These are phyloP conservation scores for Septoria linicola DNA, from an alignment of 2,329 filamentous ascomycete genomes.

Conservation along the genomic window DNA sequence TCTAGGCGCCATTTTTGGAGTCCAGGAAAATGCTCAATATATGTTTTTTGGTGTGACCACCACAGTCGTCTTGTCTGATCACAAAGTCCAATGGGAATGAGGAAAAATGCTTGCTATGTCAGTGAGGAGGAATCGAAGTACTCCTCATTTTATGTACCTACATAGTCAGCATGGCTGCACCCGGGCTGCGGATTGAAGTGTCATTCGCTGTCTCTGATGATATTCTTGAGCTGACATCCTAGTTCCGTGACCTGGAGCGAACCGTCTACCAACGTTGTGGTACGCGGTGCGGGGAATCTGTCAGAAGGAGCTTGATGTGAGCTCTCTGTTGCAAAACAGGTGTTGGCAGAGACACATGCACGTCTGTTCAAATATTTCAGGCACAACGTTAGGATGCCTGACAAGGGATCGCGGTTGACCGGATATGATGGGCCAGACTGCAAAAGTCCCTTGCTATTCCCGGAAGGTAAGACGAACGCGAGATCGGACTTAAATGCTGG, in stretches of 20 bases:
- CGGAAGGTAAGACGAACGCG: conserved; percentile 9
- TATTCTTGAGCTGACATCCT: background rate
- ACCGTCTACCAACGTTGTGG: background rate
- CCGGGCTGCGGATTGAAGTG: background rate
- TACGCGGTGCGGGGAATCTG: conserved; percentile 4
- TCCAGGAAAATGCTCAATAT: conserved; percentile 10
- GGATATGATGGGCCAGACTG: conserved; percentile 12
- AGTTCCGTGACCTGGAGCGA: background rate
- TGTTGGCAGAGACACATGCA: conserved; percentile 10
- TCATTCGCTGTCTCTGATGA: conserved; percentile 1
- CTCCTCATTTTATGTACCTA: conserved; percentile 9
- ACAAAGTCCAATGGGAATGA: conserved; percentile 15
- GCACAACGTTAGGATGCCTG: background rate
- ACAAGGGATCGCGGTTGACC: conserved; percentile 16
- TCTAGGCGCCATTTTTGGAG: conserved; percentile 18
- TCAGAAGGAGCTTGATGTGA: background rate
- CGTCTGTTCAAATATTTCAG: background rate
- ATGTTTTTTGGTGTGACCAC: conserved; percentile 12
- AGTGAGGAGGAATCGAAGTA: background rate
- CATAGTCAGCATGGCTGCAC: conserved; percentile 3
- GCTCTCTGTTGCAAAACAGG: background rate
- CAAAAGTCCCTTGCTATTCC: background rate
- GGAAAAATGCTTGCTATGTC: conserved; percentile 3
- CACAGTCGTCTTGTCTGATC: conserved; percentile 9
- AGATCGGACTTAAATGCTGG: conserved; percentile 4